Percentiles rank a stretch among this genome's conserved stretches.
Conservation (phyloP, 805 yeast genomes). For the Kodamaea lidongshanica region DNA sequence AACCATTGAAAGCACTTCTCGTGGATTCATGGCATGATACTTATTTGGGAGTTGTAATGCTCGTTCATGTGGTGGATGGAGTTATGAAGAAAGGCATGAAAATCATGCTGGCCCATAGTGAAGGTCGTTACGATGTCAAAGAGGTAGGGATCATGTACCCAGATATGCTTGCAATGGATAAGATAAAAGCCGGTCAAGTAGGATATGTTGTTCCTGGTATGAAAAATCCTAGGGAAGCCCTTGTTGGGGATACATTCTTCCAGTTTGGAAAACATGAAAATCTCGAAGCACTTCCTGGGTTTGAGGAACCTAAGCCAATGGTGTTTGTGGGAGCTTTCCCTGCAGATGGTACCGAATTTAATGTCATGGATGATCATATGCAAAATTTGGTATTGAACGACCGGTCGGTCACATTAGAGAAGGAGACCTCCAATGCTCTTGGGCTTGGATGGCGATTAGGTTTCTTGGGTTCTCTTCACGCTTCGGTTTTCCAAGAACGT, state of each 20-base stretch:
- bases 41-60: conserved; percentile 82
- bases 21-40: conserved; percentile 99
- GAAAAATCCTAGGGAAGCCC: conserved; percentile 79
- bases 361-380: conserved; percentile 81
- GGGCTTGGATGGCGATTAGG: conserved; percentile 99
- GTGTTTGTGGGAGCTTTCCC: conserved; percentile 98
- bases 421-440: conserved; percentile 87
- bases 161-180: conserved; percentile 60
- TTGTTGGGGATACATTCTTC: conserved; percentile 86
- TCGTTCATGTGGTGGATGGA: conserved; percentile 85
- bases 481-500: conserved; percentile 88
- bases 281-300: conserved; percentile 83
- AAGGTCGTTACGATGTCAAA: conserved; percentile 73
- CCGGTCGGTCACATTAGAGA: conserved; percentile 80
- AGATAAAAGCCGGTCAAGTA: conserved; percentile 82
- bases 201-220: conserved; percentile 94
- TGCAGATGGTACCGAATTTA: conserved; percentile 88
- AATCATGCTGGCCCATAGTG: conserved; percentile 71
- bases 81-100: conserved; percentile 64
- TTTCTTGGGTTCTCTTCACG: conserved; percentile 89
- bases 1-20: conserved; percentile 65
- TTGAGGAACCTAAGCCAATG: conserved; percentile 97
- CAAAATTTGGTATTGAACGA: conserved; percentile 86
- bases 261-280: conserved; percentile 47
- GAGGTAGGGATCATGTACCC: conserved; percentile 97